A percentile compares a stretch with the other conserved stretches of the same genome.
These are phyloP conservation scores for Diaporthe batatas DNA, from an alignment of 2,329 filamentous ascomycete species.

Conservation along the genomic window DNA sequence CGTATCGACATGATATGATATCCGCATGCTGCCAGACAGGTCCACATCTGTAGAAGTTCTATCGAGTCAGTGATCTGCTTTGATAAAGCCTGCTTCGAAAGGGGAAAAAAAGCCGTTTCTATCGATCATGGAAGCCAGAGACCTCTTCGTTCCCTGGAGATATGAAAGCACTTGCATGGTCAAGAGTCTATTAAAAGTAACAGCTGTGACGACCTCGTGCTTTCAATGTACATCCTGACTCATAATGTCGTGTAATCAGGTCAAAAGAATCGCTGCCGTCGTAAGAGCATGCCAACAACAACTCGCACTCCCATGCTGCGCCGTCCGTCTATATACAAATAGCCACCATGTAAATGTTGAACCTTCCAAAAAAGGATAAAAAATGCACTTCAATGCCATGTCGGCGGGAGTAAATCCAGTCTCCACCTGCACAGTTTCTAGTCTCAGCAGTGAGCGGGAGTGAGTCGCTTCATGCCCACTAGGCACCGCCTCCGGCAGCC, in stretches of 20 bases:
- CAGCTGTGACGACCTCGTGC: conserved; percentile 17
- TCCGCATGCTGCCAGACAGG: neutral
- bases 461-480: neutral
- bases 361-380: neutral
- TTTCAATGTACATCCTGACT: conserved; percentile 14
- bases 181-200: conserved; percentile 25
- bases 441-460: neutral
- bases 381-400: conserved; percentile 4
- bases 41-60: neutral
- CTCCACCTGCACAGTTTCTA: neutral
- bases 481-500: conserved; percentile 47
- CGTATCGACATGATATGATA: neutral
- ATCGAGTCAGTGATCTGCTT: neutral
- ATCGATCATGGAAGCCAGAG: neutral
- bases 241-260: conserved; percentile 1
- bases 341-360: conserved; percentile 17
- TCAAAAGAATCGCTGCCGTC: conserved; percentile 16
- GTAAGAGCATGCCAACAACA: conserved; percentile 9
- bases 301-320: conserved; percentile 6
- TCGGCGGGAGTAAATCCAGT: neutral
- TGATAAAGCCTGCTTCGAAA: neutral
- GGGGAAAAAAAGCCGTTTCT: neutral
- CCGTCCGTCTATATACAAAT: conserved; percentile 35
- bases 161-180: neutral
- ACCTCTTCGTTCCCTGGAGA: neutral